Base-by-base conservation (phyloP, 495 filamentous ascomycete species). In the Penicillium longicatenatum region DNA sequence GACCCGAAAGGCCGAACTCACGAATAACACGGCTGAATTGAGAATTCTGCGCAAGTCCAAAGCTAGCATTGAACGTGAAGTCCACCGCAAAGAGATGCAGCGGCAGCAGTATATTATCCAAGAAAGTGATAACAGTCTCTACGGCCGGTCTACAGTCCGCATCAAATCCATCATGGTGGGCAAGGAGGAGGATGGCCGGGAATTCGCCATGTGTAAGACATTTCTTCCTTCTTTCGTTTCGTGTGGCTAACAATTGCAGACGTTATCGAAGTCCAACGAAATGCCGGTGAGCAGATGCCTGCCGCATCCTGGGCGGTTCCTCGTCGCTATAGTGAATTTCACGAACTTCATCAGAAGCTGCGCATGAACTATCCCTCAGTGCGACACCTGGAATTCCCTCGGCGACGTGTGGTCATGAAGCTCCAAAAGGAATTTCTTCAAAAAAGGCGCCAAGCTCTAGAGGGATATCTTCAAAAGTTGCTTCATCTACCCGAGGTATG, bases 111-210 rank as follows among this genome's bases (percentile, higher is more conserved):
- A 98, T 64, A 91, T 95, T 60, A 86, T 97, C 39, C 95, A 99
- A 70, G 93, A 98, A 70, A 96, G 92, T 67, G 95, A 98, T 65
- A 99, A 98, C 72, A 97, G 92, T 70, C 78, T 99, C 41, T 97
- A 94, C 70, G 94, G 94, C 16, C 88, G 94, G 12, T 92, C 94
- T 4, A 89, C 84, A 6, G 84, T 98, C 58, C 87, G 82, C 52
- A 97, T 99, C 73, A 92, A 90, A 69, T 89, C 89, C 2, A 93
- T 96, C 57, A 91, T 94, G 70, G 90, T 97, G 44, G 94, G 91
- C 17, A 89, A 83, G 57, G 93, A 97, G 57, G 89, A 93, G 31
- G 92, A 97, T 58, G 94, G 93, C 19, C 90, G 90, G 62, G 94
- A 98, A 68, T 98, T 88, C 66, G 95, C 92, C 19, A 77, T 97